These are phyloP conservation scores for Forsythia viridissima DNA, from an alignment of 257 asterid species.

Conservation along the genomic window DNA sequence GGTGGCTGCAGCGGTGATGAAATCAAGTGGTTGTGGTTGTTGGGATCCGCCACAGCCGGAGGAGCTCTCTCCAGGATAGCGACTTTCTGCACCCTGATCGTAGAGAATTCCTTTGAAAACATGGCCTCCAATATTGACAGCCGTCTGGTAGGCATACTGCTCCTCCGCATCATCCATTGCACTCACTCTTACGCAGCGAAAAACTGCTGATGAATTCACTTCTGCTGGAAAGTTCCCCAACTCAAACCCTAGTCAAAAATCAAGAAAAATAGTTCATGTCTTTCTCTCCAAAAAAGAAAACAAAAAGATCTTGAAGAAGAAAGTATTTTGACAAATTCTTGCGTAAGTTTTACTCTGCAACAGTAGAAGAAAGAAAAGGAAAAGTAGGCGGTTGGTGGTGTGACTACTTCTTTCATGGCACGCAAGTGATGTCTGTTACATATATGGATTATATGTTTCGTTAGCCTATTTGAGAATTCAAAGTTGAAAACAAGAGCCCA, in stretches of 20 bases:
- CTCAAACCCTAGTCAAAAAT: slow-evolving; percentile 60
- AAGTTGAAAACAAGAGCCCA: background rate
- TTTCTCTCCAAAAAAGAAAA: slow-evolving; percentile 4
- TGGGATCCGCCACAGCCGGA: slow-evolving; percentile 32
- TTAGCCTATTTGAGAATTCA: background rate
- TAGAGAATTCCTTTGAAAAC: slow-evolving; percentile 77
- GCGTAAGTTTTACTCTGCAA: slow-evolving; percentile 43
- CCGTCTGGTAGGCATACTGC: slow-evolving; percentile 73
- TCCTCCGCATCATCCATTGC: slow-evolving; percentile 66
- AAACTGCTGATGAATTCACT: slow-evolving; percentile 59
- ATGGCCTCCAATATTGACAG: slow-evolving; percentile 73
- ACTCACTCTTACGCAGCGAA: slow-evolving; percentile 71
- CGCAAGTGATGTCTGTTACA: slow-evolving; percentile 12
- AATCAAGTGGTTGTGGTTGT: slow-evolving; percentile 46
- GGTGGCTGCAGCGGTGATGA: slow-evolving; percentile 29
- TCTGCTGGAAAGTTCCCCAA: slow-evolving; percentile 67
- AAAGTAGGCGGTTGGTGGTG: slow-evolving; percentile 20
- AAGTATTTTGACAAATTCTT: background rate
- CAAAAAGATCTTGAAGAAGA: background rate
- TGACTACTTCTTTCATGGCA: slow-evolving; percentile 23
- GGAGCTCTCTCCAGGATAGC: slow-evolving; percentile 42
- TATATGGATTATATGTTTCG: background rate
- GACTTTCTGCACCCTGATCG: slow-evolving; percentile 68
- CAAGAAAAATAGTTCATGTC: background rate
- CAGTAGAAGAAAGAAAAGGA: slow-evolving; percentile 23